Conservation (phyloP, 2,329 filamentous ascomycete genomes). For the Thermothelomyces thermophilus region DNA sequence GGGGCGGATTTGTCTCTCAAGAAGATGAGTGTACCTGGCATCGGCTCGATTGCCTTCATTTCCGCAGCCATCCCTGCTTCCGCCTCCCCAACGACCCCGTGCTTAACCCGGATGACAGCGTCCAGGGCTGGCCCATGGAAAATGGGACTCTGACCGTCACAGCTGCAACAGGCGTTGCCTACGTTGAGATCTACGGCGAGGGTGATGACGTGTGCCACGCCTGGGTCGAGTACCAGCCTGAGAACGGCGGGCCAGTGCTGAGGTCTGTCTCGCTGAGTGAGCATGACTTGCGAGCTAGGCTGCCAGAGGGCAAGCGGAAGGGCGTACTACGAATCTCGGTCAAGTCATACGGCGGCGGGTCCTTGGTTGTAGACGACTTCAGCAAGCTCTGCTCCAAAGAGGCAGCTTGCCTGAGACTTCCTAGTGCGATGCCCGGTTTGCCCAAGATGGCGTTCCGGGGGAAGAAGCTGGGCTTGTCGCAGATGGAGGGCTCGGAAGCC, state of each 20-base stretch:
- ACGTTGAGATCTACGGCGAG: conserved; percentile 73
- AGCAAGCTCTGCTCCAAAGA: conserved; percentile 62
- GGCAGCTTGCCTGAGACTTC: conserved; percentile 65
- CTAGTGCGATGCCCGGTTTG: conserved; percentile 42
- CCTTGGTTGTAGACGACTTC: conserved; percentile 72
- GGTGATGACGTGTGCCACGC: conserved; percentile 73
- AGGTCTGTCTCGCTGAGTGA: conserved; percentile 71
- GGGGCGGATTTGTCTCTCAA: conserved; percentile 66
- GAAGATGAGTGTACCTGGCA: conserved; percentile 90
- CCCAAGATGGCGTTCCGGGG: conserved; percentile 70
- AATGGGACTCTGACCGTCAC: conserved; percentile 68
- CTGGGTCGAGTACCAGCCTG: conserved; percentile 73
- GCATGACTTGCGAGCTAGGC: conserved; percentile 59
- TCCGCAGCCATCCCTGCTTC: conserved; percentile 87
- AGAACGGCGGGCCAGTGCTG: conserved; percentile 51
- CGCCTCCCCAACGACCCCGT: conserved; percentile 68
- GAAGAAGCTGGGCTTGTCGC: conserved; percentile 64
- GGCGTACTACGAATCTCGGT: conserved; percentile 64
- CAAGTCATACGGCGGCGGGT: conserved; percentile 69
- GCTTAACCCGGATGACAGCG: conserved; percentile 60
- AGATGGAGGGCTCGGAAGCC: conserved; percentile 62
- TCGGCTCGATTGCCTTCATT: conserved; percentile 78
- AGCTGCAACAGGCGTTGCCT: conserved; percentile 74
- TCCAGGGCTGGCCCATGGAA: conserved; percentile 83
- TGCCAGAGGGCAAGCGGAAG: conserved; percentile 69